Percentiles rank a stretch among this genome's conserved stretches.
These are phyloP conservation scores for Coemansia sp. DNA, from an alignment of 192 early-diverging fungal species.

Conservation along the genomic window DNA sequence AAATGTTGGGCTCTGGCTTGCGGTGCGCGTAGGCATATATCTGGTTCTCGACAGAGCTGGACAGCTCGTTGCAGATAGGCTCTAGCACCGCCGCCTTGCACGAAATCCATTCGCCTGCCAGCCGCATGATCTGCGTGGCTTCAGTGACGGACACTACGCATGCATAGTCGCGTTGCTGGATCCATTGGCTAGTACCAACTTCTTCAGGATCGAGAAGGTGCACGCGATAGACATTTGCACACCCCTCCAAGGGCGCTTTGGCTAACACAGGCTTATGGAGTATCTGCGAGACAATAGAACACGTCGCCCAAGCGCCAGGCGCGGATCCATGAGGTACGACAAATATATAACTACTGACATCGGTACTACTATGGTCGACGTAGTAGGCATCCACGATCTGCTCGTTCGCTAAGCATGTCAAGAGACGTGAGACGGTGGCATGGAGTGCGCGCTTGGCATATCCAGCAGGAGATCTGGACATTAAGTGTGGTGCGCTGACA, in stretches of 20 bases:
- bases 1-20: slow-evolving; percentile 30
- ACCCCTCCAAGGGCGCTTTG: not conserved
- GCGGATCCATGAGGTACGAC: slow-evolving; percentile 26
- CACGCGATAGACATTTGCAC: slow-evolving; percentile 7
- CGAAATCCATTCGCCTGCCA: slow-evolving; percentile 49
- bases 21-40: slow-evolving; percentile 36
- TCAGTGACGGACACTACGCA: slow-evolving; percentile 17
- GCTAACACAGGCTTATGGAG: slow-evolving; percentile 29
- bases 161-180: not conserved
- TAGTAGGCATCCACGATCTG: slow-evolving; percentile 53
- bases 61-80: slow-evolving; percentile 56
- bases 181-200: slow-evolving; percentile 36
- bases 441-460: slow-evolving; percentile 45
- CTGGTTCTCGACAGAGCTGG: slow-evolving; percentile 60
- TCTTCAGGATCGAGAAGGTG: slow-evolving; percentile 54
- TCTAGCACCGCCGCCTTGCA: slow-evolving; percentile 30
- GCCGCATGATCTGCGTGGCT: slow-evolving; percentile 50
- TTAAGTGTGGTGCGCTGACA: slow-evolving; percentile 13
- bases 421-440: slow-evolving; percentile 61
- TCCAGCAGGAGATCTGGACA: slow-evolving; percentile 26
- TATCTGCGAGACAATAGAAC: slow-evolving; percentile 27
- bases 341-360: slow-evolving; percentile 18
- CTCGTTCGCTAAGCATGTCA: slow-evolving; percentile 63
- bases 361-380: slow-evolving; percentile 29
- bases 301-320: slow-evolving; percentile 19